Percentiles rank a stretch among this genome's conserved stretches.
phyloP scores from a whole-genome alignment of 768 basidiomycete genomes.

The Naganishia vaughanmartiniae region DNA sequence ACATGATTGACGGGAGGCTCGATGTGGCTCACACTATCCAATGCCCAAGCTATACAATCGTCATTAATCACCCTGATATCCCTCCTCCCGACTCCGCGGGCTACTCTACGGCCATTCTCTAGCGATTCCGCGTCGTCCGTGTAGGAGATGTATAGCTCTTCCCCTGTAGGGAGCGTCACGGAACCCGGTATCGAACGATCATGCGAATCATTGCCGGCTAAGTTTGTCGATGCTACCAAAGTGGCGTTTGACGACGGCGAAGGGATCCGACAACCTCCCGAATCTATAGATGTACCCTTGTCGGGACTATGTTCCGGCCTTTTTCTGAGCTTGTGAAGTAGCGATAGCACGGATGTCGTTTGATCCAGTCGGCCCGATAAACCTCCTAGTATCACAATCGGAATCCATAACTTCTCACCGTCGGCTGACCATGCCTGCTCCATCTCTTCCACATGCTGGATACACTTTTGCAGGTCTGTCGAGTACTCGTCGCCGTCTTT shows the following conservation, averaged over 20 bases:
- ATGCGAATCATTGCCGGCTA: background rate
- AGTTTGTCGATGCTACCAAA: constrained; percentile 56
- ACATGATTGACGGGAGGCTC: constrained; percentile 13
- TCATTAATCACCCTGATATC: constrained; percentile 78
- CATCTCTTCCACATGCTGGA: constrained; percentile 62
- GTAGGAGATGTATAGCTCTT: constrained; percentile 19
- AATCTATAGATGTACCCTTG: background rate
- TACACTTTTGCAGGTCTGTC: constrained; percentile 96
- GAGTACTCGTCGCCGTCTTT: constrained; percentile 72
- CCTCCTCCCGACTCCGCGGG: constrained; percentile 13
- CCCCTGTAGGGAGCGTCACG: constrained; percentile 9
- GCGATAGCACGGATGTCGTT: constrained; percentile 82
- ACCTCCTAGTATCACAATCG: constrained; percentile 67
- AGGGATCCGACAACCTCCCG: background rate
- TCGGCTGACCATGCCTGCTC: constrained; percentile 54
- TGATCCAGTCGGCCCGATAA: constrained; percentile 90
- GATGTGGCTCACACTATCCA: constrained; percentile 64
- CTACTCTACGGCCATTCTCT: background rate
- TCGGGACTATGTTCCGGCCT: background rate
- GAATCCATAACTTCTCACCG: background rate
- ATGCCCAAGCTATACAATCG: constrained; percentile 85
- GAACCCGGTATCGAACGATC: constrained; percentile 12
- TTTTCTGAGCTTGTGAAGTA: constrained; percentile 69
- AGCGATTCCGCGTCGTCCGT: background rate
- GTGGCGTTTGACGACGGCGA: background rate